phyloP scores from a whole-genome alignment of 139 green algal genomes.

The Chlamydomonas sp. region DNA sequence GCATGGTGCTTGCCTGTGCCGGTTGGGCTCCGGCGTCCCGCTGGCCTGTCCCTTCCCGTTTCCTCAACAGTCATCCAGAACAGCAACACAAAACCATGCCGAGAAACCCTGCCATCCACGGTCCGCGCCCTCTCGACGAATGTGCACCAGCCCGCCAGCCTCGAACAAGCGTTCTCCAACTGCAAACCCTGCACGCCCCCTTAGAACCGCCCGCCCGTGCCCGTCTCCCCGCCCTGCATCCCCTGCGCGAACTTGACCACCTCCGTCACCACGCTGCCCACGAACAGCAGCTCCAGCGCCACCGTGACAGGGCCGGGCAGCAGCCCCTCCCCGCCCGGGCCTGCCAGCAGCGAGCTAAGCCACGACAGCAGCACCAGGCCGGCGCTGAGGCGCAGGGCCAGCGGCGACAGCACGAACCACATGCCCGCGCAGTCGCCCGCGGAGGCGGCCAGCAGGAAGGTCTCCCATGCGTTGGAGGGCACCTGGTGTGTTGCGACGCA shows the following conservation, averaged over 20 bases:
- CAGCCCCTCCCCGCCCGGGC: conserved; percentile 34
- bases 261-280: conserved; percentile 21
- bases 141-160: too few species aligned
- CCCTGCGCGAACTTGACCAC: conserved; percentile 30
- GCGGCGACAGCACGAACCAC: conserved; percentile 49
- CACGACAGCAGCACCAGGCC: conserved; percentile 37
- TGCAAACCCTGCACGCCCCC: background rate
- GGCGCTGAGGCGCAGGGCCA: conserved; percentile 20
- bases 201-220: conserved; percentile 41
- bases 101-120: too few species aligned
- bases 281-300: background rate
- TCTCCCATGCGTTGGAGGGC: conserved; percentile 64
- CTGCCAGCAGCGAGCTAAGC: conserved; percentile 35
- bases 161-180: too few species aligned
- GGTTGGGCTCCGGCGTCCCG: too few species aligned
- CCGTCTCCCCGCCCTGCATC: conserved; percentile 44
- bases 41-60: too few species aligned
- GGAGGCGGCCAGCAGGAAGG: conserved; percentile 56
- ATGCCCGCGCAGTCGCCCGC: conserved; percentile 60
- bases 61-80: too few species aligned
- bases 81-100: too few species aligned
- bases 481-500: conserved; percentile 16
- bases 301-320: background rate
- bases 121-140: too few species aligned
- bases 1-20: too few species aligned